Evolutionary conservation across 2,329 filamentous ascomycete species (phyloP).

Genomic region (Fusarium coffeatum): DNA sequence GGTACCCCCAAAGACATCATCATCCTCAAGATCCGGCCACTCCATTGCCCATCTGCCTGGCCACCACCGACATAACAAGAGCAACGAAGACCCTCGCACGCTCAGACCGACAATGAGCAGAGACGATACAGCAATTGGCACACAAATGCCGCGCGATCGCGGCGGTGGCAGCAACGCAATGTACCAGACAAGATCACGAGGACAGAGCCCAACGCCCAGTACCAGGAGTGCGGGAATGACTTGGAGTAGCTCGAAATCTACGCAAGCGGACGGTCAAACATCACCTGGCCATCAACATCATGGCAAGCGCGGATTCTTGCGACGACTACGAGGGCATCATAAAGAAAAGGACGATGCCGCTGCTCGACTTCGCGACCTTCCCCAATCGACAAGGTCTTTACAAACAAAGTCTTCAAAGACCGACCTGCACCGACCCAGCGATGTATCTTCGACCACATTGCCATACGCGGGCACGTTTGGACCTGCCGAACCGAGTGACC

Average conservation of each 20-base stretch:
- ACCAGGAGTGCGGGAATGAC: conserved; percentile 66
- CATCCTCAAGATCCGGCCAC: conserved; percentile 69
- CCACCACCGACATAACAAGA: conserved; percentile 76
- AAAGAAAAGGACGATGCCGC: conserved; percentile 62
- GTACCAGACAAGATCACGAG: conserved; percentile 67
- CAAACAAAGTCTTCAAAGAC: conserved; percentile 61
- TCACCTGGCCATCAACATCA: conserved; percentile 67
- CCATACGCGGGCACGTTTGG: conserved; percentile 48
- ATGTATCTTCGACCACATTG: conserved; percentile 54
- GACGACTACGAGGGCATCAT: conserved; percentile 62
- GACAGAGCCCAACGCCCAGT: conserved; percentile 86
- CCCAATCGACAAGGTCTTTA: conserved; percentile 66
- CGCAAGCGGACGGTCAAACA: conserved; percentile 64
- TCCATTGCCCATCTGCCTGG: conserved; percentile 73
- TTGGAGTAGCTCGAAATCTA: conserved; percentile 59
- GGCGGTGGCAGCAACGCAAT: conserved; percentile 61
- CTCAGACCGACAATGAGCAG: conserved; percentile 79
- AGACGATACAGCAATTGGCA: conserved; percentile 71
- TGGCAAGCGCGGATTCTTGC: conserved; percentile 63
- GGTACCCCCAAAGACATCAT: conserved; percentile 70
- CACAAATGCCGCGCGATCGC: conserved; percentile 60
- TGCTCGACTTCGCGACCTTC: conserved; percentile 60
- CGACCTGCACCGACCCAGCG: conserved; percentile 56
- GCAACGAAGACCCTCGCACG: conserved; percentile 73
- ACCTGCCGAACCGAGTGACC: conserved; percentile 47